Evolutionary conservation across 306 rosid species (phyloP).

Genomic region (Lathyrus aphaca): DNA sequence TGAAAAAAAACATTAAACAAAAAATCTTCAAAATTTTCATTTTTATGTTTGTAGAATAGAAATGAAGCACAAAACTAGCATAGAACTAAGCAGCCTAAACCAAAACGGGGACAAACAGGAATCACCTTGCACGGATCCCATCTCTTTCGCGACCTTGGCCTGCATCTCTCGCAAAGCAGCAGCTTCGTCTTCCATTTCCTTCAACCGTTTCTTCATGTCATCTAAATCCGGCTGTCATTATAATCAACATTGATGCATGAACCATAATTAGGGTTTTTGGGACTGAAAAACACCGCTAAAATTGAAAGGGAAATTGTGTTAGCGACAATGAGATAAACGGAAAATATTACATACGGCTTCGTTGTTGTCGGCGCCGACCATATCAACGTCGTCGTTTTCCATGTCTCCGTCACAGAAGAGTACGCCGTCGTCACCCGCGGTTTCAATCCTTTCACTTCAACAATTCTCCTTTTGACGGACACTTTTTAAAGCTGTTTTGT

Average conservation of each 20-base stretch:
- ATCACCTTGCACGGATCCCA: constrained; percentile 65
- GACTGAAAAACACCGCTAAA: not conserved
- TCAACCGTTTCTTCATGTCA: constrained; percentile 71
- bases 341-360: constrained; percentile 45
- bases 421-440: constrained; percentile 33
- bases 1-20: too few relatives aligned
- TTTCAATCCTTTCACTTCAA: constrained; percentile 7
- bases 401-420: constrained; percentile 32
- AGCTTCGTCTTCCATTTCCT: constrained; percentile 78
- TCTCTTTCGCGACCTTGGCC: constrained; percentile 68
- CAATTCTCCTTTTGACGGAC: not conserved
- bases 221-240: constrained; percentile 51
- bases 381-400: constrained; percentile 63
- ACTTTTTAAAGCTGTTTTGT: not conserved
- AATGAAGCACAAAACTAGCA: not conserved
- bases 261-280: constrained; percentile 39
- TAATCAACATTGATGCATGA: constrained; percentile 13
- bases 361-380: constrained; percentile 49
- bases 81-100: not conserved
- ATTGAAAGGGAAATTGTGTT: not conserved
- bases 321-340: not conserved
- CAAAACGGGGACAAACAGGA: not conserved
- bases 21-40: not conserved
- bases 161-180: constrained; percentile 79
- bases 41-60: not conserved